Evolutionary conservation across 75 land plant species (phyloP).

Genomic region (Selaginella moellendorffii): DNA sequence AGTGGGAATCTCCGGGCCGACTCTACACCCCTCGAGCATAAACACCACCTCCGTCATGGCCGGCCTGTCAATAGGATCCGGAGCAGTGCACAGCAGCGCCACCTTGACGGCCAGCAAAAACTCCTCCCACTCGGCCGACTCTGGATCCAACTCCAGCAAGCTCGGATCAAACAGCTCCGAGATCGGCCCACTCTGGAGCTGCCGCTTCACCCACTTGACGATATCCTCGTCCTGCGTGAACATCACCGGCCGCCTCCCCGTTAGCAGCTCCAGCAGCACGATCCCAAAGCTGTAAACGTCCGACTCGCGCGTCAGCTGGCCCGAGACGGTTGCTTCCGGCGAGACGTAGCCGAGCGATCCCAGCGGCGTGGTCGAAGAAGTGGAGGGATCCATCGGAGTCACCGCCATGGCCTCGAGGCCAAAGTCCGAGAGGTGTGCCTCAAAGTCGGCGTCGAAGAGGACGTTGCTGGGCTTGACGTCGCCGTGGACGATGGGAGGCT

Average conservation of each 20-base stretch:
- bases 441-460: too few species aligned
- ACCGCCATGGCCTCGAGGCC: constrained; percentile 41
- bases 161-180: constrained; percentile 79
- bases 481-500: constrained; percentile 50
- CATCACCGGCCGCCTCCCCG: constrained; percentile 74
- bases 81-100: constrained; percentile 83
- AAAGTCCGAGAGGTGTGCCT: too few species aligned
- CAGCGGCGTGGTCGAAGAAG: constrained; percentile 34
- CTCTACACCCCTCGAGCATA: constrained; percentile 97
- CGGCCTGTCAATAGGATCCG: constrained; percentile 78
- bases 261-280: constrained; percentile 82
- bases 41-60: constrained; percentile 89
- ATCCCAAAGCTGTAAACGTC: too few species aligned
- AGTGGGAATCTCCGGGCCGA: constrained; percentile 73
- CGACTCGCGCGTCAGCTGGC: constrained; percentile 50
- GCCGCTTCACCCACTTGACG: constrained; percentile 96
- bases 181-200: constrained; percentile 69
- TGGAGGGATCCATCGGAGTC: constrained; percentile 38
- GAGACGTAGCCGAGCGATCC: constrained; percentile 58
- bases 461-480: too few species aligned
- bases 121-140: constrained; percentile 91
- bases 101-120: constrained; percentile 86
- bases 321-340: constrained; percentile 52
- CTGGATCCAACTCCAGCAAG: constrained; percentile 60
- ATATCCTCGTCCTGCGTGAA: constrained; percentile 78